phyloP scores from a whole-genome alignment of 768 basidiomycete species.

The Aureoboletus auriporus region DNA sequence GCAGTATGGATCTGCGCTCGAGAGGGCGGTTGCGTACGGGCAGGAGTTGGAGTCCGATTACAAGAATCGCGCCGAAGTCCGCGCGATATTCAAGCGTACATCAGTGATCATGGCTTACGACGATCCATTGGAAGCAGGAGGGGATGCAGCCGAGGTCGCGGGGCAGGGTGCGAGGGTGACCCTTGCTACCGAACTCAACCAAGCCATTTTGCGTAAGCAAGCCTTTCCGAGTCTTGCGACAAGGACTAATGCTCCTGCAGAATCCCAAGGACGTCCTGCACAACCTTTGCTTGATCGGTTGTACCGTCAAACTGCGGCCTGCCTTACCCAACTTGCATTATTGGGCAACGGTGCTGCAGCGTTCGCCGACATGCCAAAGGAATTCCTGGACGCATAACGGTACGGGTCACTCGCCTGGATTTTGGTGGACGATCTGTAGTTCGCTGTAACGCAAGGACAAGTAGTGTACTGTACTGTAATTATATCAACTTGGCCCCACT shows the following conservation, averaged over 20 bases:
- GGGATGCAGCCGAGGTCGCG: constrained; percentile 62
- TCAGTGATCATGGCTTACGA: constrained; percentile 79
- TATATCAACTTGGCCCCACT: too few species aligned
- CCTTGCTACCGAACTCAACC: constrained; percentile 75
- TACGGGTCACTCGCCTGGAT: neutral
- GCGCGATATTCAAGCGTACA: constrained; percentile 64
- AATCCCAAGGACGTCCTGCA: constrained; percentile 72
- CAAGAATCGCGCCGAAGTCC: constrained; percentile 59
- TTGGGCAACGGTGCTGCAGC: constrained; percentile 74
- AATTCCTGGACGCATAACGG: constrained; percentile 53
- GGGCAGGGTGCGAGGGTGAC: constrained; percentile 61
- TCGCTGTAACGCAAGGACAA: constrained; percentile 10
- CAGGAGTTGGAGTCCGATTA: constrained; percentile 67
- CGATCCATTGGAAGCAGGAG: constrained; percentile 65
- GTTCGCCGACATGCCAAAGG: constrained; percentile 74
- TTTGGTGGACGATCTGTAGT: constrained; percentile 11
- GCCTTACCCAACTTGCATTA: constrained; percentile 66
- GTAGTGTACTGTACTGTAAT: too few species aligned
- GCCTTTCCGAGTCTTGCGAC: neutral
- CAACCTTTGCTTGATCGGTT: constrained; percentile 71
- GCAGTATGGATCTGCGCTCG: constrained; percentile 56
- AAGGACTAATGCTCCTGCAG: constrained; percentile 34
- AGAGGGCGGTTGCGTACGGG: constrained; percentile 69
- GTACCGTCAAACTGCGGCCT: constrained; percentile 70
- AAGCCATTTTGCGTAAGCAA: constrained; percentile 73